Evolutionary conservation across 2,329 filamentous ascomycete species (phyloP), one percentile per base, ranked within the genome.

Genomic region (Plectosphaerella cucumerina): DNA sequence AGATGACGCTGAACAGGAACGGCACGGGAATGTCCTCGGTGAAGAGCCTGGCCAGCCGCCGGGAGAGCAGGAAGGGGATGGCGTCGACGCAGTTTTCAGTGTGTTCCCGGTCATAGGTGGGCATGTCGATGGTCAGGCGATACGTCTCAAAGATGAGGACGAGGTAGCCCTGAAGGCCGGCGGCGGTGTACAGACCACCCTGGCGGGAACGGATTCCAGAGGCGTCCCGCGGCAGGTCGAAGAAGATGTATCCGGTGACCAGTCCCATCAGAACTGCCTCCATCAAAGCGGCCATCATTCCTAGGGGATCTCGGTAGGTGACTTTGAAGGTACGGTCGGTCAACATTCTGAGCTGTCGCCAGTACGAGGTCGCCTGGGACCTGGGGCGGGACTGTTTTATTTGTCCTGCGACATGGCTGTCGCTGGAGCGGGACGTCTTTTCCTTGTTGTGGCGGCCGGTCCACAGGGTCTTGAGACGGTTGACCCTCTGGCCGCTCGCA

Each of bases 71-170:
- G 55, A 87, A 92, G 0, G 85, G 83, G 0, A 87, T 67, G 3
- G 88, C 81, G 31, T 81, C 80, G 17, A 89, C 85, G 18, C 89
- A 87, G 4, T 85, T 84, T 64, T 92, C 88, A 31, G 82, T 83
- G 31, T 82, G 78, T 61, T 92, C 88, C 50, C 88, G 82, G 59
- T 93, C 88, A 60, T 90, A 93, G 0, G 87, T 75, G 22, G 82
- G 81, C 14, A 92, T 89, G 55, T 92, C 88, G 47, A 87, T 78
- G 0, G 85, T 89, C 52, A 92, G 70, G 5, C 89, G 82, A 59
- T 89, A 92, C 0, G 82, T 84, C 65, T 92, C 89, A 54, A 89
- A 91, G 12, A 90, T 73, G 11, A 92, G 73, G 47, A 90, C 85
- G 3, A 92, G 74, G 60, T 92, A 92, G 2, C 87, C 87, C 60